A percentile compares a stretch with the other conserved stretches of the same genome.
These are phyloP conservation scores for Nitzschia sp. DNA, from an alignment of 108 stramenopile genomes.

Conservation along the genomic window DNA sequence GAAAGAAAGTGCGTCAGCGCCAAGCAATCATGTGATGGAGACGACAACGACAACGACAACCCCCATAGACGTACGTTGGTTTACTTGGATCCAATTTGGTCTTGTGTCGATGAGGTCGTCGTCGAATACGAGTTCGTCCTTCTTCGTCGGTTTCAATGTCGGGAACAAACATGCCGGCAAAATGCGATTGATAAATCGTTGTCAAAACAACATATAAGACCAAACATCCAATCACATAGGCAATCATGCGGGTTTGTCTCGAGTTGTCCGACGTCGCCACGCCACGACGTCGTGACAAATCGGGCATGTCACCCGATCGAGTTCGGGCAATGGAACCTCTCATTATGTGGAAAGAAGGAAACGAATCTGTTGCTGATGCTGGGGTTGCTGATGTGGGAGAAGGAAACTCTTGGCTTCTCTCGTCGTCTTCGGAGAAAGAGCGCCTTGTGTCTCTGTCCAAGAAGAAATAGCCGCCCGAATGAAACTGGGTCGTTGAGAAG, in stretches of 20 bases:
- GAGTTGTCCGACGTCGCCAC: not conserved
- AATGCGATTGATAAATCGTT: conserved; percentile 14
- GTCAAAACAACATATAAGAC: not conserved
- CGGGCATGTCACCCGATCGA: not conserved
- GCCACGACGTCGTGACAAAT: not conserved
- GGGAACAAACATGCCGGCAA: conserved; percentile 38
- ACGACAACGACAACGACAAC: too few species aligned
- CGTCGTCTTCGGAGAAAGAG: not conserved
- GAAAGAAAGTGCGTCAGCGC: too few species aligned
- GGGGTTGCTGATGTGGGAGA: too few species aligned
- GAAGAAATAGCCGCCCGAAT: too few species aligned
- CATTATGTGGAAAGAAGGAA: too few species aligned
- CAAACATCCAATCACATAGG: not conserved
- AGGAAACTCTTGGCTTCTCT: not conserved
- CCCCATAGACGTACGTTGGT: conserved; percentile 33
- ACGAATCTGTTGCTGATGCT: too few species aligned
- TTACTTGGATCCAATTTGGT: conserved; percentile 11
- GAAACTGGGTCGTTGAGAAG: too few species aligned
- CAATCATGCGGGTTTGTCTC: not conserved
- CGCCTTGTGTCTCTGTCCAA: too few species aligned
- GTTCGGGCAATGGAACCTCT: not conserved
- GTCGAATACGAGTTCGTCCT: conserved; percentile 26
- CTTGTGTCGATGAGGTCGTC: conserved; percentile 24
- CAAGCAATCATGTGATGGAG: too few species aligned
- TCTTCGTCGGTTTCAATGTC: conserved; percentile 33